These are phyloP conservation scores for Apostasia ramifera DNA, from an alignment of 106 monocot genomes.

Conservation along the genomic window DNA sequence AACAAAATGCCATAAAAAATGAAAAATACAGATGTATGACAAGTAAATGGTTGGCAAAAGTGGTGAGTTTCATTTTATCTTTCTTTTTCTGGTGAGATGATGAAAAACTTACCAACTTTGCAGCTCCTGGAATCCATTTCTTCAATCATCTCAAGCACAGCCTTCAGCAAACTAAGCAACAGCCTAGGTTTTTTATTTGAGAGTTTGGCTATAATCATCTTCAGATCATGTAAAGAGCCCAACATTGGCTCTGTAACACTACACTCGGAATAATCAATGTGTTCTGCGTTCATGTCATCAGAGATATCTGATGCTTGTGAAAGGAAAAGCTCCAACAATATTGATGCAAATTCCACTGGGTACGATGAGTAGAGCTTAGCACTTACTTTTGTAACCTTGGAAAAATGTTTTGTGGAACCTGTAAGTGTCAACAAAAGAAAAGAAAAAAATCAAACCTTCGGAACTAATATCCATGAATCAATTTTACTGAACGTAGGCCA, in stretches of 20 bases:
- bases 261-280: slow-evolving; percentile 13
- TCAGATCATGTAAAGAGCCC: slow-evolving; percentile 31
- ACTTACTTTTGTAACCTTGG: slow-evolving; percentile 40
- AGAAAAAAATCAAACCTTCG: too few species aligned
- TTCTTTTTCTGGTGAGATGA: neutral
- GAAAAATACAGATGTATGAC: too few species aligned
- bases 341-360: slow-evolving; percentile 59
- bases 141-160: slow-evolving; percentile 59
- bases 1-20: too few species aligned
- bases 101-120: slow-evolving; percentile 25
- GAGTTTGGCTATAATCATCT: slow-evolving; percentile 43
- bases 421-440: slow-evolving; percentile 10
- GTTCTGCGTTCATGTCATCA: slow-evolving; percentile 14
- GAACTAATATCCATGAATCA: too few species aligned
- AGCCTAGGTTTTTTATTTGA: slow-evolving; percentile 57
- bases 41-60: neutral
- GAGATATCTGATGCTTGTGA: slow-evolving; percentile 25
- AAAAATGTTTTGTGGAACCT: slow-evolving; percentile 42
- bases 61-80: neutral
- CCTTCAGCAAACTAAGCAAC: slow-evolving; percentile 53
- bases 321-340: slow-evolving; percentile 48
- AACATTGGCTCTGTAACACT: slow-evolving; percentile 7
- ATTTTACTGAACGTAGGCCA: too few species aligned
- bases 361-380: slow-evolving; percentile 52
- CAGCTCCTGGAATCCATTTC: slow-evolving; percentile 17